These are phyloP conservation scores for Tulasnella sp. DNA, from an alignment of 768 basidiomycete species.

Conservation along the genomic window DNA sequence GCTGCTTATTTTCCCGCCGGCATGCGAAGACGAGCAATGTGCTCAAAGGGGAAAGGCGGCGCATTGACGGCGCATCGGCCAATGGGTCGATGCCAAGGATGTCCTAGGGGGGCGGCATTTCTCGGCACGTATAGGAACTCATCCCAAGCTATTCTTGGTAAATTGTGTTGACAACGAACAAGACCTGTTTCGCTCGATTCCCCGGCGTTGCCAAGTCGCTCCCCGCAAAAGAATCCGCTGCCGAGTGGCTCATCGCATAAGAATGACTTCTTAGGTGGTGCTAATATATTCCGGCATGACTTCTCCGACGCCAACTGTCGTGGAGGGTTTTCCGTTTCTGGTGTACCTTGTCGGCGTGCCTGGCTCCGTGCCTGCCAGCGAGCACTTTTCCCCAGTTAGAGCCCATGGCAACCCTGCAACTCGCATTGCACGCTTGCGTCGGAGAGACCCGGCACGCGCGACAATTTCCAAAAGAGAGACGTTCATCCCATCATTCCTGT, in stretches of 20 bases:
- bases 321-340: background rate
- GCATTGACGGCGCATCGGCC: background rate
- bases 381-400: too few species aligned
- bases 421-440: too few species aligned
- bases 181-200: background rate
- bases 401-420: too few species aligned
- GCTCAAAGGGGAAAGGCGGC: background rate
- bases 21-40: too few species aligned
- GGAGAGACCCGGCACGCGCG: too few species aligned
- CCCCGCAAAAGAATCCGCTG: background rate
- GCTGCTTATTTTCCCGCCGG: too few species aligned
- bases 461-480: too few species aligned
- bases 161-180: background rate
- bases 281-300: too few species aligned
- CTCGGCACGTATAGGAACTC: background rate
- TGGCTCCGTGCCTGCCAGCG: background rate
- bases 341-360: background rate
- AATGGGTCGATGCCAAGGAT: background rate
- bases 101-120: background rate
- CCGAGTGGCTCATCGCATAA: background rate
- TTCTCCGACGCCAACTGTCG: background rate
- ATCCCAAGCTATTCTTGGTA: background rate
- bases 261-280: background rate
- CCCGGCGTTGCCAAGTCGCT: background rate
- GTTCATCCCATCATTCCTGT: too few species aligned